Base-by-base conservation (phyloP, 2,329 filamentous ascomycete genomes). In the Chaetomiaceae sp. region DNA sequence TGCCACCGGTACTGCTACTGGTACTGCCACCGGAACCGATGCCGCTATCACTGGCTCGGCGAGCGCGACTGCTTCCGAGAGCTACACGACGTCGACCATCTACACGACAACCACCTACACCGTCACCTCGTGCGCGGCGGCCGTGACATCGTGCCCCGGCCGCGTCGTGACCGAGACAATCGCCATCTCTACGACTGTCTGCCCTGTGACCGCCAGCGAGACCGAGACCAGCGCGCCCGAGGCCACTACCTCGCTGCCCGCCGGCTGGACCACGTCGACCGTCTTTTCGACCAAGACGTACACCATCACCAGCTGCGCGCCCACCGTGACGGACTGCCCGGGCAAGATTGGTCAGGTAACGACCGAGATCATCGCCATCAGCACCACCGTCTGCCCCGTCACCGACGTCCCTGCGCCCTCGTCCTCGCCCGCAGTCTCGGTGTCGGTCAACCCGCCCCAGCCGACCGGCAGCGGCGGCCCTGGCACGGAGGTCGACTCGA, bases 251-350 rank as follows among this genome's bases (percentile, higher is more conserved):
- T 30, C 39, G 34, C 13, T 49, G 20, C 52, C 55, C 19, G 50
- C 44, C 9, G 55, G 56, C 42, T 58, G 49, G 47, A 60, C 57
- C 14, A 60, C 56, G 31, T 61, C 59, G 19, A 61, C 59, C 34
- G 59, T 69, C 31, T 67, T 63, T 56, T 61, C 65, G 9, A 71
- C 68, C 20, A 64, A 50, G 10, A 58, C 63, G 17, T 63, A 63
- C 43, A 70, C 66, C 21, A 58, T 70, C 51, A 68, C 63, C 31
- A 58, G 55, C 38, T 69, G 67, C 45, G 59, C 62, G 3, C 55
- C 62, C 17, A 65, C 58, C 7, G 60, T 63, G 31, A 59, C 65
- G 8, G 63, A 72, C 60, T 76, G 73, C 66, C 72, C 72, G 20
- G 68, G 68, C 51, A 58, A 67, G 40, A 55, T 57, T n/a, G 62